Evolutionary conservation across 225 moss, liverwort and hornwort species (phyloP).

Genomic region (Physcomitrium patens): DNA sequence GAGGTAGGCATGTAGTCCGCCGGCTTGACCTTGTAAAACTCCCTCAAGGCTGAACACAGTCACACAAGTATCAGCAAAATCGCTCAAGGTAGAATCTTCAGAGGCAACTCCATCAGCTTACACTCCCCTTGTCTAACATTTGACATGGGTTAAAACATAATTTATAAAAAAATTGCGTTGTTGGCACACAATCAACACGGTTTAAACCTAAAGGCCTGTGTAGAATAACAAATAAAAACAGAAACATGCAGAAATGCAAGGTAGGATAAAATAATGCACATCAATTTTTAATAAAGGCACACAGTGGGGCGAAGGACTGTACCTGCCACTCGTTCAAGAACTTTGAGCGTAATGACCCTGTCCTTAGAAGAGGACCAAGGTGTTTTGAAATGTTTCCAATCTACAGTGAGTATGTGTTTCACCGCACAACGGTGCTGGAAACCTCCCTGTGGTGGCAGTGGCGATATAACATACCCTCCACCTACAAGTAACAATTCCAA

Average conservation of each 20-base stretch:
- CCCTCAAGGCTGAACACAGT: slow-evolving; percentile 71
- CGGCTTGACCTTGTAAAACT: slow-evolving; percentile 80
- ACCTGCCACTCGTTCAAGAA: slow-evolving; percentile 94
- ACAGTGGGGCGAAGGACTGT: neutral
- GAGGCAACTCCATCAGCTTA: neutral
- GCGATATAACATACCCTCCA: slow-evolving; percentile 98
- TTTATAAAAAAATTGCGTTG: too few relatives aligned
- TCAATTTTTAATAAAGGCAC: too few relatives aligned
- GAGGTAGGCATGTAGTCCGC: slow-evolving; percentile 48
- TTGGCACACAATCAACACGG: too few relatives aligned
- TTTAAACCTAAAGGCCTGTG: neutral
- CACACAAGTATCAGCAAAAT: neutral
- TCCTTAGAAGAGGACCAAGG: slow-evolving; percentile 65
- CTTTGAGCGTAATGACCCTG: slow-evolving; percentile 83
- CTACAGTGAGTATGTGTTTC: slow-evolving; percentile 91
- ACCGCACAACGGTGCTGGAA: slow-evolving; percentile 64
- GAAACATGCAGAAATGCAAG: too few relatives aligned
- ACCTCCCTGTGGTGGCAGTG: slow-evolving; percentile 64
- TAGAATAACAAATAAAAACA: neutral
- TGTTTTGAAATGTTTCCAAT: slow-evolving; percentile 83
- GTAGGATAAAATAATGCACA: too few relatives aligned
- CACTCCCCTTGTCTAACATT: too few relatives aligned
- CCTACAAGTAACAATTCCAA: slow-evolving; percentile 45
- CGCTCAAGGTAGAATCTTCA: neutral
- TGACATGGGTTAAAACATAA: too few relatives aligned